A percentile compares a stretch with the other conserved stretches of the same genome.
Conservation (phyloP, 495 filamentous ascomycete genomes). For the Parathielavia appendiculata region DNA sequence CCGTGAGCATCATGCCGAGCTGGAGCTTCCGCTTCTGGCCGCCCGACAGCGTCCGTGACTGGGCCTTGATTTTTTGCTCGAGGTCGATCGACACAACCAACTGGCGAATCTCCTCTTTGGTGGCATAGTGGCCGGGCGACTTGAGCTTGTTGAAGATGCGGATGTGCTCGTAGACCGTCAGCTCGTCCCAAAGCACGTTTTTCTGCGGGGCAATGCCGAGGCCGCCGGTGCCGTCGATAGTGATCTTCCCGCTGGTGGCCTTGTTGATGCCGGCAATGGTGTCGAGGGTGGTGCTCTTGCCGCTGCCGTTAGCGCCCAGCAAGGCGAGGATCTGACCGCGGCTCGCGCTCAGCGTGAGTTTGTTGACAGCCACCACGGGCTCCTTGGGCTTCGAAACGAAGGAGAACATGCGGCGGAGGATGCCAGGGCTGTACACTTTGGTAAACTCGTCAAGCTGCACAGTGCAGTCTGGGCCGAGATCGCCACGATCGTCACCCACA, state of each 20-base stretch:
- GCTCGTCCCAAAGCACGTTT: slow-evolving; percentile 81
- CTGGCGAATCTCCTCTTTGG: slow-evolving; percentile 48
- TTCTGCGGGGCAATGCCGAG: slow-evolving; percentile 86
- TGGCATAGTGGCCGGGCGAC: slow-evolving; percentile 47
- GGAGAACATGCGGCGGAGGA: slow-evolving; percentile 54
- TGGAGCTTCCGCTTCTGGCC: slow-evolving; percentile 90
- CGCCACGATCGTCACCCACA: slow-evolving; percentile 30
- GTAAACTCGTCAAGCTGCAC: slow-evolving; percentile 64
- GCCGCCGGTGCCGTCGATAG: slow-evolving; percentile 63
- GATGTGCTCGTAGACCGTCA: slow-evolving; percentile 79
- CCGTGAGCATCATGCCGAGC: slow-evolving; percentile 88
- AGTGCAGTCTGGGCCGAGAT: slow-evolving; percentile 42
- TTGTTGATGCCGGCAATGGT: slow-evolving; percentile 73
- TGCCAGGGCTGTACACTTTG: slow-evolving; percentile 66
- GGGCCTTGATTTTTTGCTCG: slow-evolving; percentile 58
- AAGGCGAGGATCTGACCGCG: slow-evolving; percentile 77
- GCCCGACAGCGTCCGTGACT: slow-evolving; percentile 67
- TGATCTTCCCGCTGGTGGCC: slow-evolving; percentile 64
- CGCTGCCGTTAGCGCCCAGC: slow-evolving; percentile 79
- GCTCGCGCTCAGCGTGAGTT: slow-evolving; percentile 57
- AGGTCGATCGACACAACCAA: slow-evolving; percentile 67
- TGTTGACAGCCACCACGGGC: slow-evolving; percentile 66
- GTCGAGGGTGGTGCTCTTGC: slow-evolving; percentile 84
- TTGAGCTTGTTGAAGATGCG: slow-evolving; percentile 74
- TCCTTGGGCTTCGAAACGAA: slow-evolving; percentile 50